Conservation (phyloP, 257 asterid species). For the Echites panduratus region DNA sequence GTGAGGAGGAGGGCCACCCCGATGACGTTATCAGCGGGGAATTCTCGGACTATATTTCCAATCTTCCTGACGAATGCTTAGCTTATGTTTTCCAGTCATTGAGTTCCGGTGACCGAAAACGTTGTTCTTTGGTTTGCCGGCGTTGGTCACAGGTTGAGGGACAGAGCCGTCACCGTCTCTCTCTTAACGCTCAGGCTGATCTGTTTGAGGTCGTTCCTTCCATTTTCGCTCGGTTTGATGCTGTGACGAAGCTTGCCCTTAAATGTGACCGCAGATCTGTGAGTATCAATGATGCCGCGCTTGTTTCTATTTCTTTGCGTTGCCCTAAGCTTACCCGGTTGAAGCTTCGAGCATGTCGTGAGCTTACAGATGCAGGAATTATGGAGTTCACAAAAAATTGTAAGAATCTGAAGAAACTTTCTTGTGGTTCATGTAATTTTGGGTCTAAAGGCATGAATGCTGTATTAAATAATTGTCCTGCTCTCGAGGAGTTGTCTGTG, state of each 20-base stretch:
- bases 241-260: conserved; percentile 74
- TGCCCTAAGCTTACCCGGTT: conserved; percentile 62
- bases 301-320: conserved; percentile 48
- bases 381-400: conserved; percentile 53
- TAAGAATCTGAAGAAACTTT: conserved; percentile 57
- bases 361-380: conserved; percentile 71
- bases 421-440: conserved; percentile 76
- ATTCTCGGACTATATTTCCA: conserved; percentile 31
- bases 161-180: conserved; percentile 83
- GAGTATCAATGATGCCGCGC: conserved; percentile 58
- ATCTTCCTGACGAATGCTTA: conserved; percentile 75
- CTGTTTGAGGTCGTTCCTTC: conserved; percentile 34
- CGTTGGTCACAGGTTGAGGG: conserved; percentile 83
- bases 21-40: conserved; percentile 17
- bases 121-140: conserved; percentile 63
- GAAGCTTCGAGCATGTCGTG: conserved; percentile 85
- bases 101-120: conserved; percentile 69
- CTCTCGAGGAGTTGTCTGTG: conserved; percentile 67
- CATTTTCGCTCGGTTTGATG: conserved; percentile 62
- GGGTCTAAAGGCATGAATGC: conserved; percentile 79
- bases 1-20: conserved; percentile 8
- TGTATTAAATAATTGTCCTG: conserved; percentile 54
- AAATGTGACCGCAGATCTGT: conserved; percentile 91
- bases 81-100: conserved; percentile 60
- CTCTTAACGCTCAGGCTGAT: conserved; percentile 63